Evolutionary conservation across 78 protist species (phyloP).

Genomic region (Dictyostelium brefeldianum): DNA sequence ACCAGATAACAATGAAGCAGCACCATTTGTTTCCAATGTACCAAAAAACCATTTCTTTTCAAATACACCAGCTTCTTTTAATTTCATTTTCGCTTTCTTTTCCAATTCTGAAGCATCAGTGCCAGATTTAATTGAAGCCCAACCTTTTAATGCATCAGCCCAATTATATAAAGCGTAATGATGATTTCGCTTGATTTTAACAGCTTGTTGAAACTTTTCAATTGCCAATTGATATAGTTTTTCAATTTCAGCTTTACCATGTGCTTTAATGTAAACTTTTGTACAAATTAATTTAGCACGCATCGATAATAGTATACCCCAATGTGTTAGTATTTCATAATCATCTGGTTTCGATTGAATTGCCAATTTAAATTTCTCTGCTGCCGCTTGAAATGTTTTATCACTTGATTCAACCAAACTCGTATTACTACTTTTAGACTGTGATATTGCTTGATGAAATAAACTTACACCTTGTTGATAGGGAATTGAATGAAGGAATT

Average conservation of each 20-base stretch:
- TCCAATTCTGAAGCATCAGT: not conserved
- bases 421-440: not conserved
- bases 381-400: slow-evolving; percentile 30
- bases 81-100: slow-evolving; percentile 27
- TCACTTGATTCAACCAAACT: not conserved
- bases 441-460: slow-evolving; percentile 72
- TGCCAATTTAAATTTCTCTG: slow-evolving; percentile 72
- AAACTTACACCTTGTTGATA: slow-evolving; percentile 81
- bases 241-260: slow-evolving; percentile 13
- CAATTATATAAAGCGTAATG: slow-evolving; percentile 73
- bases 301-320: slow-evolving; percentile 65
- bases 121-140: slow-evolving; percentile 45
- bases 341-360: slow-evolving; percentile 79
- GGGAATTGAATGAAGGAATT: slow-evolving; percentile 68
- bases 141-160: slow-evolving; percentile 57
- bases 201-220: slow-evolving; percentile 62
- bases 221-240: slow-evolving; percentile 37
- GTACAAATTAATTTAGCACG: slow-evolving; percentile 20
- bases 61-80: slow-evolving; percentile 65
- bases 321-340: slow-evolving; percentile 72
- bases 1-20: slow-evolving; percentile 32
- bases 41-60: slow-evolving; percentile 81
- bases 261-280: not conserved
- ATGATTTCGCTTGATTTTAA: slow-evolving; percentile 38
- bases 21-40: slow-evolving; percentile 77